Base-by-base conservation (phyloP, 2,329 filamentous ascomycete genomes). In the Sphaerulina populicola region DNA sequence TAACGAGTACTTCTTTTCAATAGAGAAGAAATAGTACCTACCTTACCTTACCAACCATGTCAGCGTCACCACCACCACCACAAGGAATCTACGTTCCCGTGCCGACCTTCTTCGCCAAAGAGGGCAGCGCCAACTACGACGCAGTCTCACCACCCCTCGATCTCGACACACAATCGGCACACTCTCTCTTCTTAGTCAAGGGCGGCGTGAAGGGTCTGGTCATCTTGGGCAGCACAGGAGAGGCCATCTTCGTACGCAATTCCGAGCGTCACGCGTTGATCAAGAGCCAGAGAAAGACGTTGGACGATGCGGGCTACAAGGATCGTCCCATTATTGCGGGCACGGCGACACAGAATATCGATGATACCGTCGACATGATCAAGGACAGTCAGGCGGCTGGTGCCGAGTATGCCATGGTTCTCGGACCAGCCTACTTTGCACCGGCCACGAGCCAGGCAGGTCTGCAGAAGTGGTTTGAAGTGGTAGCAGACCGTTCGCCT, bases 341-440 rank as follows among this genome's bases (percentile, higher is more conserved):
- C 9, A 82, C 80, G 1, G 72, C 80, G 35, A 77, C 79, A 12
- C 78, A 83, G 63, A 78, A 77, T 47, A 71, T 84, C 18, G 78
- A 80, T 36, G 82, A 82, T 64, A 80, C 78, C 1, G 64, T 83
- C 5, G 74, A 77, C 58, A 73, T 79, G 69, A 71, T 83, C 42
- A 66, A 72, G 39, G 77, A 77, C 49, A 77, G 77, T 43, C 72
- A 75, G 57, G 72, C 76, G 38, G 77, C 79, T 2, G 79, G 80
- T 33, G 76, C 79, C 12, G 75, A 79, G 56, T 83, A 77, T 71
- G 81, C 80, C 18, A 69, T 85, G 52, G 78, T 81, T 33, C 73
- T 85, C 41, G 78, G 78, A 38, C 81, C 81, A 0, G 80, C 80
- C 0, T 85, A 85, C 64, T 85, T 85, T 65, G 80, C 79, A 2